Conservation (phyloP, 2,329 filamentous ascomycete genomes). For the Cladophialophora exuberans region DNA sequence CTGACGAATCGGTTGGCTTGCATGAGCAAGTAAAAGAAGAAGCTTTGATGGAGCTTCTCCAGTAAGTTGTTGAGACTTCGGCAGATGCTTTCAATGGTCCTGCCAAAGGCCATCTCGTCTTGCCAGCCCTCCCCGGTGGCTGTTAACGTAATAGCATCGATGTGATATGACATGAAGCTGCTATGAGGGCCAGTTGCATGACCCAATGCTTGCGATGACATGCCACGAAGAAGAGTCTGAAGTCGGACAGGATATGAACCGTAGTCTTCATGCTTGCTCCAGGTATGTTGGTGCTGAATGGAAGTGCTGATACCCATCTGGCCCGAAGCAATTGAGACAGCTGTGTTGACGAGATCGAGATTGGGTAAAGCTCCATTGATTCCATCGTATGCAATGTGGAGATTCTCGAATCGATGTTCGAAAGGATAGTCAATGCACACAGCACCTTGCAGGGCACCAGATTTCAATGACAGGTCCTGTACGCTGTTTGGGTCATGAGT, state of each 20-base stretch:
- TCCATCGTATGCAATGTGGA: conserved; percentile 93
- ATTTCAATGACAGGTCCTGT: conserved; percentile 81
- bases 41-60: conserved; percentile 96
- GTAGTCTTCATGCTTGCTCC: conserved; percentile 58
- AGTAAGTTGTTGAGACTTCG: conserved; percentile 94
- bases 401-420: conserved; percentile 78
- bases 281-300: conserved; percentile 75
- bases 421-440: conserved; percentile 92
- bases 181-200: conserved; percentile 90
- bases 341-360: conserved; percentile 92
- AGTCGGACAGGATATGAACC: conserved; percentile 81
- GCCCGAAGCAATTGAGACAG: conserved; percentile 80
- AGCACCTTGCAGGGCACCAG: conserved; percentile 88
- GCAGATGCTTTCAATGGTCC: conserved; percentile 86
- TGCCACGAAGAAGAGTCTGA: conserved; percentile 85
- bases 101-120: conserved; percentile 93
- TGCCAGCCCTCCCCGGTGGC: conserved; percentile 92
- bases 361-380: conserved; percentile 96
- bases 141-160: conserved; percentile 92
- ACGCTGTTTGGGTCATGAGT: conserved; percentile 74
- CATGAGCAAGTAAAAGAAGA: conserved; percentile 98
- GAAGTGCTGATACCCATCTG: conserved; percentile 88
- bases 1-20: conserved; percentile 91
- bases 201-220: conserved; percentile 88
- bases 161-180: conserved; percentile 95